Base-by-base conservation (phyloP, 2,329 filamentous ascomycete genomes). In the Talaromyces sp. region DNA sequence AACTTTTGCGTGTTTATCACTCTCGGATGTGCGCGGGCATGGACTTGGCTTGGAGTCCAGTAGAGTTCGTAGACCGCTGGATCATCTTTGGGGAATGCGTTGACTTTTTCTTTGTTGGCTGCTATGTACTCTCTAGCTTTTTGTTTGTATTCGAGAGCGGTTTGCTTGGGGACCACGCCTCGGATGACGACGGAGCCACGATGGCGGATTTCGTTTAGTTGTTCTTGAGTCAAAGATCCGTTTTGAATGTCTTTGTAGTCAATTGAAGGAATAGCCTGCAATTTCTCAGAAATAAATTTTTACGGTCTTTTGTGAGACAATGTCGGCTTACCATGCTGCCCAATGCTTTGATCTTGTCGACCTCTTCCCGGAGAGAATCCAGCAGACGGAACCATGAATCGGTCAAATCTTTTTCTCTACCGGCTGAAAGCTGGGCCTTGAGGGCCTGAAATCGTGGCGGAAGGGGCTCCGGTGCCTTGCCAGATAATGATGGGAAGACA, bases 11-110 rank as follows among this genome's bases (percentile, higher is more conserved):
- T 81, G 25, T 78, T 74, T 22, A 92, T 77, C 68, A 92, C 77
- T 67, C 87, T 86, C 0, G 87, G 85, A 72, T 93, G 88, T 0
- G 84, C 78, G n/a, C 91, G 84, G 3, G 89, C 90, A 68, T 85
- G 83, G 51, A 90, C 79, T 73, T 93, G 91, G 1, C 88, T 81
- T 1, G 82, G 81, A 0, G 89, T 60, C 67, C 67, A 68, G 51
- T 68, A 68, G n/a, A 67, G 66, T 31, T 67, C 65, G 71, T 86
- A 91, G 4, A 93, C 89, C 53, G 90, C 87, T 0, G 89, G 89
- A 51, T 88, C 82, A 58, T 89, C 79, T 0, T 83, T 76, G 0
- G 89, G 91, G 68, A 91, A 93, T 2, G 87, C 89, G 64, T 84
- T 80, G 17, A 81, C 74, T 15, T 69, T 72, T 51, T 75, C 70